Evolutionary conservation across 352 stramenopile species (phyloP).

Genomic region (Globisporangium abappressorium): DNA sequence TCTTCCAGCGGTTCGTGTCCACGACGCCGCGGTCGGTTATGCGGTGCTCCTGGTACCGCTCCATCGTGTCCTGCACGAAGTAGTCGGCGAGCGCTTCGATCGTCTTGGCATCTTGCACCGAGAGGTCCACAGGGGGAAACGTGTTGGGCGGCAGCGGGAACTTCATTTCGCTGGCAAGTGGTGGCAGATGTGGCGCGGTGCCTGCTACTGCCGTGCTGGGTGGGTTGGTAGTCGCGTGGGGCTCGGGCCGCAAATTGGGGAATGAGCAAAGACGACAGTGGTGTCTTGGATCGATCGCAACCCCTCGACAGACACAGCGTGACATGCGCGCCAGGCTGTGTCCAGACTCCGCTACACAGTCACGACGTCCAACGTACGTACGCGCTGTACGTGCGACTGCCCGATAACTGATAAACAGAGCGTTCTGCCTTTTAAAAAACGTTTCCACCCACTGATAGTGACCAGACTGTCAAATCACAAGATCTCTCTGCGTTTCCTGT

Average conservation of each 20-base stretch:
- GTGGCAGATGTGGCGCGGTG: too few species aligned
- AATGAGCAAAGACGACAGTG: neutral
- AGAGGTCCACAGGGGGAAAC: constrained; percentile 44
- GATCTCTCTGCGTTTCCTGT: too few species aligned
- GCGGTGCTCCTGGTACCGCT: constrained; percentile 45
- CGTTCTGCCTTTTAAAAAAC: too few species aligned
- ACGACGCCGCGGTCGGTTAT: constrained; percentile 28
- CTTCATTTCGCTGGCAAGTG: constrained; percentile 18
- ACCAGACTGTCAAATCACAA: too few species aligned
- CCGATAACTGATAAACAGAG: too few species aligned
- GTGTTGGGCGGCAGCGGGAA: constrained; percentile 32
- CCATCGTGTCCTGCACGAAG: constrained; percentile 43
- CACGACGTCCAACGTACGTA: too few species aligned
- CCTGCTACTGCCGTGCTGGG: too few species aligned
- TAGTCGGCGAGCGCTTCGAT: constrained; percentile 30
- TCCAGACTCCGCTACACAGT: neutral
- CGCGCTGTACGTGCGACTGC: too few species aligned
- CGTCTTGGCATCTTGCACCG: constrained; percentile 32
- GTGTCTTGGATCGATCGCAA: neutral
- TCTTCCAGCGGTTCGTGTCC: constrained; percentile 44
- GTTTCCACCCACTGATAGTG: too few species aligned
- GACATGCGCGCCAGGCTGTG: neutral
- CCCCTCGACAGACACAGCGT: neutral
- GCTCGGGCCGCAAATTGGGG: neutral
- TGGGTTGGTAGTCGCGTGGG: neutral